Conservation (phyloP, 192 early-diverging fungal species). For the Umbelopsis vinacea region DNA sequence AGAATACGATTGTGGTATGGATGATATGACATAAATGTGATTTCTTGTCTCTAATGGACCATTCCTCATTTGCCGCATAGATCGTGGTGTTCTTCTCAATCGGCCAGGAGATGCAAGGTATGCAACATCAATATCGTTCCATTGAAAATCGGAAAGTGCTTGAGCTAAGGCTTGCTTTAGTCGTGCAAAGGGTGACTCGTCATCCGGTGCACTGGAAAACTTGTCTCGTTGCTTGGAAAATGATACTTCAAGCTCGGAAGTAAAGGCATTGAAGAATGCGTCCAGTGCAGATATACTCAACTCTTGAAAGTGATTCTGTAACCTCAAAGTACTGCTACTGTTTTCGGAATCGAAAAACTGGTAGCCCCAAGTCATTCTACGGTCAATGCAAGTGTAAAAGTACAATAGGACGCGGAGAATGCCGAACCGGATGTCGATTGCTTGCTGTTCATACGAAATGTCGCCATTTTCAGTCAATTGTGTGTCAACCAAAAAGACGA, state of each 20-base stretch:
- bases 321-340: not conserved
- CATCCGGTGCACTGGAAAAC: not conserved
- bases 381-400: slow-evolving; percentile 27
- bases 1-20: not conserved
- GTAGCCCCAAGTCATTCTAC: slow-evolving; percentile 33
- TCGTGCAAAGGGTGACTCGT: slow-evolving; percentile 16
- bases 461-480: not conserved
- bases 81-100: not conserved
- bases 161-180: slow-evolving; percentile 26
- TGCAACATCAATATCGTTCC: slow-evolving; percentile 30
- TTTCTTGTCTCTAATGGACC: slow-evolving; percentile 23
- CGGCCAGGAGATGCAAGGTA: slow-evolving; percentile 17
- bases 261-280: slow-evolving; percentile 1
- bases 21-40: slow-evolving; percentile 28
- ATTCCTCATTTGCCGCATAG: not conserved
- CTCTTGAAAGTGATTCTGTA: slow-evolving; percentile 17
- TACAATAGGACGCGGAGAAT: slow-evolving; percentile 33
- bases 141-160: slow-evolving; percentile 31
- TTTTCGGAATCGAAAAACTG: slow-evolving; percentile 24
- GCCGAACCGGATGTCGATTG: not conserved
- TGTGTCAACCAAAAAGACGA: slow-evolving; percentile 32
- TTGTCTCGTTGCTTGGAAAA: not conserved
- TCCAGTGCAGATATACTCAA: slow-evolving; percentile 6
- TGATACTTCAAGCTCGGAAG: slow-evolving; percentile 13
- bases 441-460: not conserved